phyloP scores from a whole-genome alignment of 2,329 filamentous ascomycete species.

The Thelonectria discophora region DNA sequence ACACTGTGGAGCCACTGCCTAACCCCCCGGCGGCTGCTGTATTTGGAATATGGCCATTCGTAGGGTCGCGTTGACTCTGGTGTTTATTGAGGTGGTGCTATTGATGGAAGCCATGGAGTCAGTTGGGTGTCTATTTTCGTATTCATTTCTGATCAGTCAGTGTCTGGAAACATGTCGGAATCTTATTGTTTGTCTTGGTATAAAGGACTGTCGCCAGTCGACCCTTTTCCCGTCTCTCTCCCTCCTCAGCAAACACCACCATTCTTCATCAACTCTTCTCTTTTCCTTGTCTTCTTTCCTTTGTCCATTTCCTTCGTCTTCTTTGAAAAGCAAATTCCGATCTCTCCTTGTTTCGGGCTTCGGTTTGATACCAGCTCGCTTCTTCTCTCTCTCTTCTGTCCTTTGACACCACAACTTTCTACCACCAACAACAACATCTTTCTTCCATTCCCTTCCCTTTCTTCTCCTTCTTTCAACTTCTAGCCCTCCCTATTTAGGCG shows the following conservation, averaged over 20 bases:
- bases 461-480: slow-evolving; percentile 19
- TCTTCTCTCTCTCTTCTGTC: neutral
- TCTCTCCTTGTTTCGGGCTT: slow-evolving; percentile 27
- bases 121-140: neutral
- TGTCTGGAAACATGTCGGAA: slow-evolving; percentile 3
- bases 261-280: slow-evolving; percentile 33
- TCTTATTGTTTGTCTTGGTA: slow-evolving; percentile 32
- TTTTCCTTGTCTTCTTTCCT: slow-evolving; percentile 41
- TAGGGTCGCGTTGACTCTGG: slow-evolving; percentile 10
- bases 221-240: slow-evolving; percentile 22
- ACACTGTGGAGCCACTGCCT: neutral
- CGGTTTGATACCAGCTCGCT: slow-evolving; percentile 34
- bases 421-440: neutral
- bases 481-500: slow-evolving; percentile 34
- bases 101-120: slow-evolving; percentile 2
- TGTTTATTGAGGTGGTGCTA: neutral
- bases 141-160: neutral
- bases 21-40: slow-evolving; percentile 37
- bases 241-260: slow-evolving; percentile 36
- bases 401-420: neutral
- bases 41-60: slow-evolving; percentile 32
- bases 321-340: slow-evolving; percentile 14
- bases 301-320: slow-evolving; percentile 34
- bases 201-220: slow-evolving; percentile 34
- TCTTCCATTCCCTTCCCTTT: slow-evolving; percentile 10